Conservation (phyloP, 2,329 filamentous ascomycete species). For the Penicillium brasilianum region DNA sequence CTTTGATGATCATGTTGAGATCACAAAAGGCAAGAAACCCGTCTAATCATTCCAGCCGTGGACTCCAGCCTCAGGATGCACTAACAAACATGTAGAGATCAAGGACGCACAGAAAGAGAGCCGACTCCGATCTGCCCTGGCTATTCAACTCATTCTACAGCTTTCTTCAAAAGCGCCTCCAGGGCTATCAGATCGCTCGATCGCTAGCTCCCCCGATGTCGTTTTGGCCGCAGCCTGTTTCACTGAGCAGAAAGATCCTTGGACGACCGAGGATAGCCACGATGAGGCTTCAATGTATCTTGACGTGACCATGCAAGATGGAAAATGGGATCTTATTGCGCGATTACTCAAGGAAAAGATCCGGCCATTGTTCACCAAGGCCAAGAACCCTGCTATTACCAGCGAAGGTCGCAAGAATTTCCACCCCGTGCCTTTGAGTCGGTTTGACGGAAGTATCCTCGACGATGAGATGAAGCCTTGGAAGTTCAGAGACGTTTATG, state of each 20-base stretch:
- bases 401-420: constrained; percentile 51
- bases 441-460: constrained; percentile 43
- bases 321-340: constrained; percentile 26
- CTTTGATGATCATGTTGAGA: constrained; percentile 34
- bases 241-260: constrained; percentile 40
- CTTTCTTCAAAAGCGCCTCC: constrained; percentile 15
- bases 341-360: constrained; percentile 39
- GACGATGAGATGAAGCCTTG: constrained; percentile 47
- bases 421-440: constrained; percentile 43
- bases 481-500: constrained; percentile 44
- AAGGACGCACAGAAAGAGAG: constrained; percentile 30
- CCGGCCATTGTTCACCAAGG: constrained; percentile 49
- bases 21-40: constrained; percentile 17
- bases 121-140: constrained; percentile 35
- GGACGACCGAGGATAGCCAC: constrained; percentile 38
- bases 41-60: not conserved
- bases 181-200: constrained; percentile 25
- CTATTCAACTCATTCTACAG: constrained; percentile 35
- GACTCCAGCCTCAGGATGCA: not conserved
- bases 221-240: constrained; percentile 42
- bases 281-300: constrained; percentile 16
- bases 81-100: constrained; percentile 18
- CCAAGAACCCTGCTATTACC: constrained; percentile 50
- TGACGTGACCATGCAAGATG: not conserved
- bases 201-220: constrained; percentile 32